These are phyloP conservation scores for Piper longum DNA, from an alignment of 164 flowering plant species.

Conservation along the genomic window DNA sequence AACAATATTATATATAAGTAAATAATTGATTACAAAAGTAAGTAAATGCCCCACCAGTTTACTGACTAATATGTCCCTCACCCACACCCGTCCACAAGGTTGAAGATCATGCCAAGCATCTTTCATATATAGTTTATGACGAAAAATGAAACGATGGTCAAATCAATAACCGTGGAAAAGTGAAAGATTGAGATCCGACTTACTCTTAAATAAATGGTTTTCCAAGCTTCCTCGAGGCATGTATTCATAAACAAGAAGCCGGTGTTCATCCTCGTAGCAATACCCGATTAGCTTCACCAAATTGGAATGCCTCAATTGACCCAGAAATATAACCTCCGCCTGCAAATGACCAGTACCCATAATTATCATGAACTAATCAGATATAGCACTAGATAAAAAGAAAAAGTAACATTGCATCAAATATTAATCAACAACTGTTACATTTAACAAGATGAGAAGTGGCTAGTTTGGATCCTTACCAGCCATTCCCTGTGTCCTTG, in stretches of 20 bases:
- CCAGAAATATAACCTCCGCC: conserved; percentile 50
- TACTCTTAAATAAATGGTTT: conserved; percentile 21
- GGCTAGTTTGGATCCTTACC: conserved; percentile 28
- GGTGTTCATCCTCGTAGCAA: conserved; percentile 69
- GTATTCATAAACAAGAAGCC: conserved; percentile 88
- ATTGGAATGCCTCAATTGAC: conserved; percentile 72
- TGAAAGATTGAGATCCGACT: background rate
- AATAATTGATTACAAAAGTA: no score
- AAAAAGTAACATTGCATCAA: background rate
- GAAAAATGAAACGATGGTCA: background rate
- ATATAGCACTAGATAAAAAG: no score
- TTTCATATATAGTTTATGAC: no score
- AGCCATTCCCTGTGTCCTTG: conserved; percentile 93
- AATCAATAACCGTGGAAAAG: background rate
- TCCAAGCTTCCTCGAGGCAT: background rate
- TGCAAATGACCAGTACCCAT: background rate
- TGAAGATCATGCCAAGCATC: no score
- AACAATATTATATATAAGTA: no score
- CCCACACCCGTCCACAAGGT: no score
- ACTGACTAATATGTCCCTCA: no score
- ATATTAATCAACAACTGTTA: no score
- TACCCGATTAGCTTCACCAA: conserved; percentile 86
- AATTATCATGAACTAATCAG: background rate
- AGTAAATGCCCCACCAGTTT: no score
- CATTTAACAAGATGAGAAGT: background rate